These are phyloP conservation scores for Pelargonium citronellum DNA, from an alignment of 441 rosid genomes.

Conservation along the genomic window DNA sequence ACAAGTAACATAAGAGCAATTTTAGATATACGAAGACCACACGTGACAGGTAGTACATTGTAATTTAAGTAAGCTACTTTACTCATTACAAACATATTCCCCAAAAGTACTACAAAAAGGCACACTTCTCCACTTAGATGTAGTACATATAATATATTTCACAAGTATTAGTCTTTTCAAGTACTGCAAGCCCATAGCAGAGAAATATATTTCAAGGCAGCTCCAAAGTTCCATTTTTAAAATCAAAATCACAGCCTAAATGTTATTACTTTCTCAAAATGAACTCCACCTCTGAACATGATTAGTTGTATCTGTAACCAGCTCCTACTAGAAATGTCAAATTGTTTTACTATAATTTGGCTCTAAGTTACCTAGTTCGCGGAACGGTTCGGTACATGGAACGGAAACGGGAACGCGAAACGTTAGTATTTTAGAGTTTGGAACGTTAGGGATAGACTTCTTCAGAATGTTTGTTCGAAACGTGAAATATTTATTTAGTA, in stretches of 20 bases:
- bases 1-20: neutral
- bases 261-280: neutral
- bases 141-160: neutral
- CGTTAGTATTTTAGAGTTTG: no score
- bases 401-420: no score
- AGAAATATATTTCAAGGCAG: no score
- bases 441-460: no score
- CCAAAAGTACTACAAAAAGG: neutral
- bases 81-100: neutral
- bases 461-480: no score
- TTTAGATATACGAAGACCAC: neutral
- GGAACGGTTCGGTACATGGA: no score
- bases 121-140: conserved; percentile 2
- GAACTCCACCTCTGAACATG: neutral
- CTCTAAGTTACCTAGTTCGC: no score
- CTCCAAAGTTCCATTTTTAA: neutral
- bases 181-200: neutral
- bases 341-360: no score
- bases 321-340: neutral
- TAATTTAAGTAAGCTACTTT: neutral
- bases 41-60: neutral
- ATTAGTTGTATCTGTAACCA: neutral
- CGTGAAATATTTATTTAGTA: no score
- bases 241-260: neutral
- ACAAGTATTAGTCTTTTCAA: neutral